phyloP scores from a whole-genome alignment of 2,329 filamentous ascomycete genomes.

The Penicillium concentricum region DNA sequence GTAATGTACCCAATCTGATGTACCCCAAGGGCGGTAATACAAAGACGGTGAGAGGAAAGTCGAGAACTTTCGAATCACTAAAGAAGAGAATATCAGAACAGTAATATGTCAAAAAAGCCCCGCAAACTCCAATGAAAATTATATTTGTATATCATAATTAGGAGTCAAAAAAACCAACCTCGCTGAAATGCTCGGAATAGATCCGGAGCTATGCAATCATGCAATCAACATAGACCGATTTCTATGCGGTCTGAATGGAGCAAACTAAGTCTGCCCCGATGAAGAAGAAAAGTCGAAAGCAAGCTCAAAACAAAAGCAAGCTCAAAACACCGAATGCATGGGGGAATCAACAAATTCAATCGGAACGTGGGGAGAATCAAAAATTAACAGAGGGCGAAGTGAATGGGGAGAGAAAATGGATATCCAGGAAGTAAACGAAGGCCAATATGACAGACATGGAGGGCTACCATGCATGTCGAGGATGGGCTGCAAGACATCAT shows the following conservation, averaged over 20 bases:
- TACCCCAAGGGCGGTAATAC: fast-evolving
- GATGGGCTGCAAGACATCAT: not conserved
- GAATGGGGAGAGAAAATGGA: not conserved
- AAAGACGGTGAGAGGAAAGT: not conserved
- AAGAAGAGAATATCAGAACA: not conserved
- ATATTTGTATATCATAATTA: slow-evolving; percentile 1
- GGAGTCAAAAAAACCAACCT: slow-evolving; percentile 18
- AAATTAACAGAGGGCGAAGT: slow-evolving; percentile 2
- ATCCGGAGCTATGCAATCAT: slow-evolving; percentile 15
- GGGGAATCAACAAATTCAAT: slow-evolving; percentile 20
- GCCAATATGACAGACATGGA: not conserved
- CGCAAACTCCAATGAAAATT: not conserved
- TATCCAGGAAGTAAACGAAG: not conserved
- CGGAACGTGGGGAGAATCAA: not conserved
- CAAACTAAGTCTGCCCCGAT: not conserved
- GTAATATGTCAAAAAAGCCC: not conserved
- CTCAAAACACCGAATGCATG: slow-evolving; percentile 19
- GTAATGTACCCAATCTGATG: fast-evolving
- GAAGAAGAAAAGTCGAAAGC: slow-evolving; percentile 8
- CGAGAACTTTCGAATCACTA: not conserved
- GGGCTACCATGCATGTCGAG: not conserved
- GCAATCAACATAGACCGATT: not conserved
- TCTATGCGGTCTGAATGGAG: not conserved
- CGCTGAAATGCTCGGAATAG: slow-evolving; percentile 22
- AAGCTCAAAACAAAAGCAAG: slow-evolving; percentile 13